Base-by-base conservation (phyloP, 2,329 filamentous ascomycete genomes). In the Sporothrix humicola region DNA sequence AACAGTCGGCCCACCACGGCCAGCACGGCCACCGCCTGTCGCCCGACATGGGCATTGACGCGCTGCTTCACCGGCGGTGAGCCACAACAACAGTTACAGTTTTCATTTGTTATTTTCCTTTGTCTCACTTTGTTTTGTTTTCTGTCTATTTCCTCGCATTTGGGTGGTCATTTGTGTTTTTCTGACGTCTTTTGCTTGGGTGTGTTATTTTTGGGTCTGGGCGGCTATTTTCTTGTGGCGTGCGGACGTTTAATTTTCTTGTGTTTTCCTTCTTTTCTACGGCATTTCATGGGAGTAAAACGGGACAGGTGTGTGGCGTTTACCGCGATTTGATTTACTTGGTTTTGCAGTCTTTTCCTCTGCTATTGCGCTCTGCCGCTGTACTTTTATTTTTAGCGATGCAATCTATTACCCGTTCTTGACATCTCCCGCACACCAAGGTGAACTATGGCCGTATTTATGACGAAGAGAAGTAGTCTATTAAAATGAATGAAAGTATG, bases 11-110 rank as follows among this genome's bases (percentile, higher is more conserved):
- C 65, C 87, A 89, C 50, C 79, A 84, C 61, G 87, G 90, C 52
- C 79, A 84, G 59, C 84, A 61, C 72, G 71, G 37, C 20, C 89
- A 61, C 72, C 72, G 37, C n/a, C 89, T 89, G 72, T 83, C 88
- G 6, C 59, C 85, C 15, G 88, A 76, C 23, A 90, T 90, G 87
- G 87, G 87, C 31, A 90, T 91, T 77, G 86, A 86, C 70, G 83
- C 86, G 69, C 63, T 73, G 50, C 63, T 73, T 37, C 48, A 72
- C 26, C 71, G 59, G 71, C 52, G 71, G 31, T 72, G 59, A 46
- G 3, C 5, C 68, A 10, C 46, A 9, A 9, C 8, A 7, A 12
- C 6, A n/a, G 5, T 8, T 23, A 23, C 66, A 56, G 3, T 9
- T 31, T 31, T 54, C 46, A 20, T 54, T 58, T 70, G 50, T 58